Percentiles rank a stretch among this genome's conserved stretches.
These are phyloP conservation scores for Trichoderma sp. DNA, from an alignment of 2,329 filamentous ascomycete species.

Conservation along the genomic window DNA sequence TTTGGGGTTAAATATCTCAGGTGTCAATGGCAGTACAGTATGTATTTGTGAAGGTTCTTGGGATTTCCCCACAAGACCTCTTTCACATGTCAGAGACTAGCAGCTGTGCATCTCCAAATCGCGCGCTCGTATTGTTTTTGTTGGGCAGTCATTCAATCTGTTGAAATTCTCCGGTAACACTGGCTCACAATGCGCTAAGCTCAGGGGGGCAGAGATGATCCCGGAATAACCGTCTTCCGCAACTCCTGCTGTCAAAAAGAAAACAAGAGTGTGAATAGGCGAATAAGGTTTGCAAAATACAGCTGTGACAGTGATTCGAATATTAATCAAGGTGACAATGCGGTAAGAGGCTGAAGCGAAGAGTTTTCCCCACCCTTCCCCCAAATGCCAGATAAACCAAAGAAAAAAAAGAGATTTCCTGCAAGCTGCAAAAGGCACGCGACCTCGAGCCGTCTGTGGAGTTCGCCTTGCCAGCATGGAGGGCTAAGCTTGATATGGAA, in stretches of 20 bases:
- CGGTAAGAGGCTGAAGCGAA: neutral
- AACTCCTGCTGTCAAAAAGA: neutral
- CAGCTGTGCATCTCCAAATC: neutral
- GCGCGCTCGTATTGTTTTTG: conserved; percentile 9
- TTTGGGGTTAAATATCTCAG: neutral
- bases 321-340: neutral
- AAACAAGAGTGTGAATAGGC: neutral
- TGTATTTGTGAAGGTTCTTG: neutral
- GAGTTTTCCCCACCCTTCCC: neutral
- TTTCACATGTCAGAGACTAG: conserved; percentile 16
- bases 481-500: conserved; percentile 16
- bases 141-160: conserved; percentile 9
- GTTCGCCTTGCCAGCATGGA: neutral
- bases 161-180: neutral
- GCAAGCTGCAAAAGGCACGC: conserved; percentile 10
- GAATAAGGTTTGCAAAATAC: neutral
- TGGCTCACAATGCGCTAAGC: neutral
- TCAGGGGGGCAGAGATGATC: neutral
- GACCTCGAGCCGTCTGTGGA: conserved; percentile 10
- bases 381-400: neutral
- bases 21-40: neutral
- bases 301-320: neutral
- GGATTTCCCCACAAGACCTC: neutral
- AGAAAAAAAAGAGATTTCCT: neutral
- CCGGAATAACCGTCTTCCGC: neutral